A percentile compares a stretch with the other conserved stretches of the same genome.
Conservation (phyloP, 768 basidiomycete species). For the Tricholoma hemisulphureum region DNA sequence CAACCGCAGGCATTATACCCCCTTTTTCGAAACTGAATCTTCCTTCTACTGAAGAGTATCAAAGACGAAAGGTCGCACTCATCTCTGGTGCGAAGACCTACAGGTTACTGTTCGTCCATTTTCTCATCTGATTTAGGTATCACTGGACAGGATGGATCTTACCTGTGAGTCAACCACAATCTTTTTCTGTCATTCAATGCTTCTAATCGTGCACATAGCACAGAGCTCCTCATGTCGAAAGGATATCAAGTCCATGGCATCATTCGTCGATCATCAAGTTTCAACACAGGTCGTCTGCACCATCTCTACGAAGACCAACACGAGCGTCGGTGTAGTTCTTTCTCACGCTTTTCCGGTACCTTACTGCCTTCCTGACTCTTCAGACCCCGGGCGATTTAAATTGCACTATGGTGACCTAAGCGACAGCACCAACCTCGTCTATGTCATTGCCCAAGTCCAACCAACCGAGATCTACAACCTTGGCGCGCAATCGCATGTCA, state of each 20-base stretch:
- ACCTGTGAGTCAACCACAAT: conserved; percentile 58
- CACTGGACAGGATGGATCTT: conserved; percentile 96
- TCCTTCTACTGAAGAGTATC: conserved; percentile 78
- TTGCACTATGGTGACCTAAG: conserved; percentile 91
- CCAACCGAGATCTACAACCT: conserved; percentile 98
- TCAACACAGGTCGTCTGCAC: conserved; percentile 94
- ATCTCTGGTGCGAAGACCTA: conserved; percentile 70
- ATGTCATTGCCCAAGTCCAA: conserved; percentile 91
- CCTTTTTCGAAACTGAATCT: conserved; percentile 55
- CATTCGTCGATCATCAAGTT: conserved; percentile 95
- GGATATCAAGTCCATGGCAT: conserved; percentile 94
- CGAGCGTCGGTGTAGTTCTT: conserved; percentile 58
- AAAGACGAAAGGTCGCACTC: conserved; percentile 88
- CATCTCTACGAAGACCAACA: conserved; percentile 93
- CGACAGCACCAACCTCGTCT: conserved; percentile 96
- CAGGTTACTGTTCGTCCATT: conserved; percentile 17
- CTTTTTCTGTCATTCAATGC: neutral
- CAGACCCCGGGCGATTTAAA: conserved; percentile 75
- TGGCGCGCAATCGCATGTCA: conserved; percentile 97
- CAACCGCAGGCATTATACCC: conserved; percentile 37
- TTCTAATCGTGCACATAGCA: conserved; percentile 41
- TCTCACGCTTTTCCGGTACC: neutral
- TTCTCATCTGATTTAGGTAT: conserved; percentile 59
- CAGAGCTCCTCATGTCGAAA: conserved; percentile 80
- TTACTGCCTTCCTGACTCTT: neutral